A percentile compares a stretch with the other conserved stretches of the same genome.
These are phyloP conservation scores for Xylaria arbuscula DNA, from an alignment of 2,329 filamentous ascomycete genomes.

Conservation along the genomic window DNA sequence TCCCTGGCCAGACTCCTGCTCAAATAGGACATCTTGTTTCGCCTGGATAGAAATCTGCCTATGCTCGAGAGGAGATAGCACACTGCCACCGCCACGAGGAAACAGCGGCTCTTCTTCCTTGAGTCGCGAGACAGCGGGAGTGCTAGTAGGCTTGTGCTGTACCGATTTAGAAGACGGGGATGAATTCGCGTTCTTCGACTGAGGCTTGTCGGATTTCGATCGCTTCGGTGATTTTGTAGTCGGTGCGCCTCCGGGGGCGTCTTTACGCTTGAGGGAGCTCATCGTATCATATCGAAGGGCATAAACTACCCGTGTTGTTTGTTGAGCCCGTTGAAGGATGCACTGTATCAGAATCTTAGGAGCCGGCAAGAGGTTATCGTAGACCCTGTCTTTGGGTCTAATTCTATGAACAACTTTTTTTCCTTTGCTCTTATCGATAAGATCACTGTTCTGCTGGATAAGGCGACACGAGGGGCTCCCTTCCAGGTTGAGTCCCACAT, in stretches of 20 bases:
- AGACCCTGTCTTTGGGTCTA: slow-evolving; percentile 1
- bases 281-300: slow-evolving; percentile 53
- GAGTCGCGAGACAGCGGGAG: slow-evolving; percentile 58
- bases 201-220: slow-evolving; percentile 53
- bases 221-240: slow-evolving; percentile 64
- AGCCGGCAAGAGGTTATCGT: slow-evolving; percentile 15
- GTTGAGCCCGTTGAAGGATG: slow-evolving; percentile 9
- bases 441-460: background rate
- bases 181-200: slow-evolving; percentile 49
- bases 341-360: slow-evolving; percentile 10
- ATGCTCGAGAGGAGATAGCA: slow-evolving; percentile 92
- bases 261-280: slow-evolving; percentile 69
- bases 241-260: slow-evolving; percentile 63
- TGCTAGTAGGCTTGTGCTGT: slow-evolving; percentile 45
- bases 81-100: slow-evolving; percentile 88
- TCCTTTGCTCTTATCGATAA: slow-evolving; percentile 40
- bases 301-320: slow-evolving; percentile 20
- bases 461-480: slow-evolving; percentile 22
- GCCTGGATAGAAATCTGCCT: slow-evolving; percentile 97
- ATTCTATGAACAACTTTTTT: slow-evolving; percentile 40
- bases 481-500: background rate
- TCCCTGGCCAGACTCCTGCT: slow-evolving; percentile 73
- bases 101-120: slow-evolving; percentile 90
- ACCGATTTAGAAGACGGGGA: slow-evolving; percentile 43
- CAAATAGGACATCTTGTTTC: slow-evolving; percentile 89